Evolutionary conservation across 257 asterid species (phyloP).

Genomic region (Parsonsia alboflavescens): DNA sequence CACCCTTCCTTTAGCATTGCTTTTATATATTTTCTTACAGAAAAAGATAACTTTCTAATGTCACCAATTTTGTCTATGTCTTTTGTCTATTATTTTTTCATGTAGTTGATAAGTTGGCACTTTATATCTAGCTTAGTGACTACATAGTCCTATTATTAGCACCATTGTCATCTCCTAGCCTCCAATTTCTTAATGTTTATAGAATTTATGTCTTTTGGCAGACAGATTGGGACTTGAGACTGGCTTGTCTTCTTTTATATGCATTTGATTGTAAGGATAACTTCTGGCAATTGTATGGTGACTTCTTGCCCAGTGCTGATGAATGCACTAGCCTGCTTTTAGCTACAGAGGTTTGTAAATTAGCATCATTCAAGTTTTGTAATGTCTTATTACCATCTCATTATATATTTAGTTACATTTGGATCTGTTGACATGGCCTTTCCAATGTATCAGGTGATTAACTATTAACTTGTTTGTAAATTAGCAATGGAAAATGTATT

Average conservation of each 20-base stretch:
- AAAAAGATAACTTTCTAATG: neutral
- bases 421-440: neutral
- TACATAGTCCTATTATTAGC: neutral
- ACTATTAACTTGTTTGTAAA: neutral
- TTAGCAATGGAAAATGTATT: neutral
- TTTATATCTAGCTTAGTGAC: neutral
- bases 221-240: slow-evolving; percentile 96
- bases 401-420: neutral
- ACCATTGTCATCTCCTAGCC: neutral
- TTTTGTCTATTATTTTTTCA: neutral
- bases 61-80: slow-evolving; percentile 2
- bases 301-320: slow-evolving; percentile 81
- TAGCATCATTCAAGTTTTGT: neutral
- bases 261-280: slow-evolving; percentile 93
- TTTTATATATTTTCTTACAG: slow-evolving; percentile 3
- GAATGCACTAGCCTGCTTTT: slow-evolving; percentile 93
- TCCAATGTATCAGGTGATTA: neutral
- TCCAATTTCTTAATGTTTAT: slow-evolving; percentile 14
- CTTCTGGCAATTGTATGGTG: slow-evolving; percentile 96
- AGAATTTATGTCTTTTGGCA: slow-evolving; percentile 35
- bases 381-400: neutral
- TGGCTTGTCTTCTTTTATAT: slow-evolving; percentile 83
- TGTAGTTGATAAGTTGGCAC: neutral
- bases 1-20: slow-evolving; percentile 14
- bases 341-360: slow-evolving; percentile 75